Evolutionary conservation across 305 asterid species (phyloP).

Genomic region (Fraxinus velutina): DNA sequence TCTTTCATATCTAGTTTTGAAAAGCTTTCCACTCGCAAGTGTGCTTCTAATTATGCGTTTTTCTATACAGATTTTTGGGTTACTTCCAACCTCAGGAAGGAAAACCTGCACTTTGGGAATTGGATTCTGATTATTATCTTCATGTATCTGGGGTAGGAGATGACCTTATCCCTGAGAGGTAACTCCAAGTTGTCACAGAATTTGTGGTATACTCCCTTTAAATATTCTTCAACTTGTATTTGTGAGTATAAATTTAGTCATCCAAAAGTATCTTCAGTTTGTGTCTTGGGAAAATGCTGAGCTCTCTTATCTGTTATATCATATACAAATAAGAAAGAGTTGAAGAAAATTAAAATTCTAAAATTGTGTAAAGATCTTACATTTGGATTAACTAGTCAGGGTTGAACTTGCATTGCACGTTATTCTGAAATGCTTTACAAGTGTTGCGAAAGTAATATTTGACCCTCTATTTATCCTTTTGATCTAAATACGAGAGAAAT

Average conservation of each 20-base stretch:
- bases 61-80: constrained; percentile 78
- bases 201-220: background rate
- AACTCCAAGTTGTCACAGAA: constrained; percentile 9
- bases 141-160: constrained; percentile 93
- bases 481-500: background rate
- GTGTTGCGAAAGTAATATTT: background rate
- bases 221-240: background rate
- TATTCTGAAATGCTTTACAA: background rate
- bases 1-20: background rate
- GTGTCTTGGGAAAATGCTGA: background rate
- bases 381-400: background rate
- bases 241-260: background rate
- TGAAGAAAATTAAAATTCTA: background rate
- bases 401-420: background rate
- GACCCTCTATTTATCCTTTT: background rate
- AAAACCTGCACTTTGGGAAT: constrained; percentile 94
- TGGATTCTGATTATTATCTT: constrained; percentile 98
- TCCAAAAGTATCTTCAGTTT: background rate
- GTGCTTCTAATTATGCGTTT: constrained; percentile 29
- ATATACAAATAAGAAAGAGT: background rate
- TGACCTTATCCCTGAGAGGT: constrained; percentile 72
- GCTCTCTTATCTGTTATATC: background rate
- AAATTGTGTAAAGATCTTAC: background rate
- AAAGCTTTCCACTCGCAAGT: background rate
- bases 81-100: constrained; percentile 97